Evolutionary conservation across 768 basidiomycete species (phyloP), one percentile per base, ranked within the genome.

Genomic region (Mycena galericulata): DNA sequence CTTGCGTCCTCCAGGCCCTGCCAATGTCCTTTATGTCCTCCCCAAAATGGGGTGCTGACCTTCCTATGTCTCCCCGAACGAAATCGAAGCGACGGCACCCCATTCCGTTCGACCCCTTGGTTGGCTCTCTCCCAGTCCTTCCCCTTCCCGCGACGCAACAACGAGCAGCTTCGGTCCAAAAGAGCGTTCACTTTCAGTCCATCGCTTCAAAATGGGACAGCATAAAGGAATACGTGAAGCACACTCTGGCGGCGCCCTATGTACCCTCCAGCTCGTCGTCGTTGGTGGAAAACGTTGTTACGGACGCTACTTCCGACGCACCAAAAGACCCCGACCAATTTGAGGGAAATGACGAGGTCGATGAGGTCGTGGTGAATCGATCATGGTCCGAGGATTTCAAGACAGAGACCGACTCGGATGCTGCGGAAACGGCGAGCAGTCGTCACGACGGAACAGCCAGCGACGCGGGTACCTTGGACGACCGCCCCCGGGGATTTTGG

Each of bases 281-380:
- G 41, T 34, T 62, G 47, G 61, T 45, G 43, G 66, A 73, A 26
- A 30, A 30, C 56, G 38, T 51, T 15, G 60, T 53, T 9, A 8
- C 40, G 20, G 64, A 62, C 5, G 43, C 20, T 7, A 17, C 58
- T 32, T 62, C 57, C 5, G 26, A 50, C 26, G 40, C 43, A 17
- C 17, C n/a, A 7, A 62, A 65, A 29, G 62, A 62, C 40, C 5
- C 45, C 0, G 29, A 53, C 45, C 53, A 61, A n/a, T 30, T 63
- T 17, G 12, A 14, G 26, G 49, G 49, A 36, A 77, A 74, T 8
- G 83, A 82, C 32, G 79, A 78, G 40, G 84, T 89, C 7, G 85
- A 89, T 73, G 87, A 88, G 79, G 83, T 90, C 47, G 83, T 90
- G 54, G 88, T 90, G 22, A 88, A 90, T 70, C 82, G 86, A 59